phyloP scores from a whole-genome alignment of 2,329 filamentous ascomycete species.

The Calonectria fujianensis region DNA sequence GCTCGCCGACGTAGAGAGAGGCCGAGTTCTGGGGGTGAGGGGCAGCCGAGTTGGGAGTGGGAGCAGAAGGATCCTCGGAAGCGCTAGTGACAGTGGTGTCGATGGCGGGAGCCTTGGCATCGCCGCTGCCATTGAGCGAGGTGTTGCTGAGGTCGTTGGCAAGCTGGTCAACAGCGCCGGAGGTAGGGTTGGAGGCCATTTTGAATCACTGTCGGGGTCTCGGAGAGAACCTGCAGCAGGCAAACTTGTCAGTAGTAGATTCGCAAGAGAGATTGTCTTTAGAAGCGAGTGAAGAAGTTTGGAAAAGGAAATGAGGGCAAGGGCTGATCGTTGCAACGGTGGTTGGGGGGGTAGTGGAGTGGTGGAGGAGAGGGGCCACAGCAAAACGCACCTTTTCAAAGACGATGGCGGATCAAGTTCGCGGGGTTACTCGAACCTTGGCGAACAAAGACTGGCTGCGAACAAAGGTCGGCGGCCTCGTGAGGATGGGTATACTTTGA shows the following conservation, averaged over 20 bases:
- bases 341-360: slow-evolving; percentile 32
- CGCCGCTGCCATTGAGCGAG: slow-evolving; percentile 80
- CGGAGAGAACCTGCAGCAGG: slow-evolving; percentile 45
- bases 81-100: slow-evolving; percentile 81
- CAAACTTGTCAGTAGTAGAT: slow-evolving; percentile 43
- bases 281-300: slow-evolving; percentile 36
- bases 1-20: slow-evolving; percentile 98
- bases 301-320: slow-evolving; percentile 35
- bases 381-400: slow-evolving; percentile 48
- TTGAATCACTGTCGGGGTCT: slow-evolving; percentile 56
- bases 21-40: slow-evolving; percentile 93
- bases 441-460: slow-evolving; percentile 52
- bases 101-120: slow-evolving; percentile 79
- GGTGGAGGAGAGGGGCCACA: slow-evolving; percentile 39
- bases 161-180: slow-evolving; percentile 85
- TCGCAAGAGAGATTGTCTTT: slow-evolving; percentile 4
- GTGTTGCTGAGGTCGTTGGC: slow-evolving; percentile 84
- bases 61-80: slow-evolving; percentile 77
- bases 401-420: slow-evolving; percentile 51
- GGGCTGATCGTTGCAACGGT: slow-evolving; percentile 6
- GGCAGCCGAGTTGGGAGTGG: slow-evolving; percentile 84
- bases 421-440: slow-evolving; percentile 51
- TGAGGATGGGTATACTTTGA: slow-evolving; percentile 52
- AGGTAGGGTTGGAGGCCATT: slow-evolving; percentile 77
- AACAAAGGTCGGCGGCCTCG: slow-evolving; percentile 46